These are phyloP conservation scores for Yarrowia deformans DNA, from an alignment of 805 yeast genomes.

Conservation along the genomic window DNA sequence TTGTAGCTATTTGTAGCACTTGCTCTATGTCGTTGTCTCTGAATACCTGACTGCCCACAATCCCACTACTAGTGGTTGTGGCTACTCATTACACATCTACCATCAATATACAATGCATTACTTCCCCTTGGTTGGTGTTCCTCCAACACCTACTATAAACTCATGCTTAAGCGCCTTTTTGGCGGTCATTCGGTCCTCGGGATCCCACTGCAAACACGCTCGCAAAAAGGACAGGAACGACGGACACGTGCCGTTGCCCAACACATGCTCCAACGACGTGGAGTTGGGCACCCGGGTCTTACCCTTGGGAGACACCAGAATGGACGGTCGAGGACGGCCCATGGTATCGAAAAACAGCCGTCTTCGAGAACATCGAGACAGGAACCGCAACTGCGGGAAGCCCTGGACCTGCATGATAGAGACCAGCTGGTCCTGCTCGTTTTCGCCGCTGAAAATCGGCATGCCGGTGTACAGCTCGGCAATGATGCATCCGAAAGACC, in stretches of 20 bases:
- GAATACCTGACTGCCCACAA: too few relatives aligned
- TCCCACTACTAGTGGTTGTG: too few relatives aligned
- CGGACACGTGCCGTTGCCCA: conserved; percentile 45
- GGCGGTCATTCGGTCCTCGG: conserved; percentile 58
- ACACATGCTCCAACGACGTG: conserved; percentile 44
- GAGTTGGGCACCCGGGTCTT: conserved; percentile 45
- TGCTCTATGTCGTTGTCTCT: too few relatives aligned
- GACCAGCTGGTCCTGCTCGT: conserved; percentile 85
- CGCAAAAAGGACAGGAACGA: conserved; percentile 58
- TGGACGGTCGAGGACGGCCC: conserved; percentile 48
- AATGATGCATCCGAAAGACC: conserved; percentile 97
- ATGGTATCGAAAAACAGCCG: conserved; percentile 51
- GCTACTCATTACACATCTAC: neutral
- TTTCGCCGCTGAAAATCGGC: conserved; percentile 95
- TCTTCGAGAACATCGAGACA: conserved; percentile 50
- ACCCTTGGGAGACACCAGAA: conserved; percentile 44
- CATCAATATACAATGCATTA: conserved; percentile 31
- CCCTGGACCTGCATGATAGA: conserved; percentile 91
- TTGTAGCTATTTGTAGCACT: too few relatives aligned
- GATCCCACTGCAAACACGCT: conserved; percentile 72
- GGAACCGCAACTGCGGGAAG: conserved; percentile 67
- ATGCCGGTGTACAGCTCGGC: conserved; percentile 93
- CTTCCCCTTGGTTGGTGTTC: neutral
- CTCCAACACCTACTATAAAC: conserved; percentile 45
- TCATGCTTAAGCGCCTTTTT: conserved; percentile 52